Evolutionary conservation across 2,329 filamentous ascomycete genomes (phyloP), one percentile per base, ranked within the genome.

Genomic region (Laburnicola sp.): DNA sequence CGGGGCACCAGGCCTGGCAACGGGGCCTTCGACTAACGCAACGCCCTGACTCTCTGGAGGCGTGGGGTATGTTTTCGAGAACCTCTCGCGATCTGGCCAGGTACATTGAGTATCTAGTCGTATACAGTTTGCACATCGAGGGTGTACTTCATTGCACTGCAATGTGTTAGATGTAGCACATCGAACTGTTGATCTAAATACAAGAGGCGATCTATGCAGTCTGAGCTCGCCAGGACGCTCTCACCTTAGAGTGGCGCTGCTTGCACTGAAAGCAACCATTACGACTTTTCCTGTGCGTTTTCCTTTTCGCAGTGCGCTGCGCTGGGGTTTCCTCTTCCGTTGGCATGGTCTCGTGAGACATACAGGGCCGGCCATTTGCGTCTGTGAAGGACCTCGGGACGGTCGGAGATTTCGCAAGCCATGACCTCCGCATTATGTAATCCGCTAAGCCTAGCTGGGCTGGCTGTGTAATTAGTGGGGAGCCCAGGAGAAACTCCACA

Each of bases 261-360:
- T 70, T 70, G 53, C 67, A 70, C 39, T 64, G 60, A 23, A 60
- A 57, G 44, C 67, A 70, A 11, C 67, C 67, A 39, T 60, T 66
- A 10, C 67, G 60, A 9, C 60, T 64, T 48, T 70, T 70, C 6
- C 60, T 68, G 35, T 70, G 67, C 11, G 67, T 61, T 21, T 70
- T 70, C 8, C 67, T 61, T 42, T 66, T 69, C 26, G 38, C 49
- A 23, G 44, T 37, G 10, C 34, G 44, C 31, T 51, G 49, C 21
- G 34, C 49, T 10, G 36, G 27, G 3, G 49, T 47, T 16, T 16
- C 31, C 22, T 30, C 44, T 25, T 45, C 42, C n/a, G 23, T 46
- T 4, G 44, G 26, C 39, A 51, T 51, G 11, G 32, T 47, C 11
- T 32, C 26, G 28, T 25, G 2, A 23, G 16, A 25, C 32, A 2